These are phyloP conservation scores for Henckelia pumila DNA, from an alignment of 257 asterid species.

Conservation along the genomic window DNA sequence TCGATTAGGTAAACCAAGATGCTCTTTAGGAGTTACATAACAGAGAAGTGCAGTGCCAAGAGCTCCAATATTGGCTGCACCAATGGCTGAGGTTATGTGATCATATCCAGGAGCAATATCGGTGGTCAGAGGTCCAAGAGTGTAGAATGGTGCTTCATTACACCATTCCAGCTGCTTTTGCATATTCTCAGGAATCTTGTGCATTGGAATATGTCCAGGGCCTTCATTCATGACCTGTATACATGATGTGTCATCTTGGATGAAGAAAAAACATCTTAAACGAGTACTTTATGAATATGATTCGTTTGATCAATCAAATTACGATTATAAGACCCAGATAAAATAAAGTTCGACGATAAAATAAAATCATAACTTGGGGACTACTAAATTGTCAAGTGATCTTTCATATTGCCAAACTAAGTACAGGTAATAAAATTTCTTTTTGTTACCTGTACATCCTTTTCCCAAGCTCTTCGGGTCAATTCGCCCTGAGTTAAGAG, in stretches of 20 bases:
- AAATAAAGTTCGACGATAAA: no score
- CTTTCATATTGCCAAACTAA: neutral
- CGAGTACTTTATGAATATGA: neutral
- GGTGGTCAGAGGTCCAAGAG: conserved; percentile 87
- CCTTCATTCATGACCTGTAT: conserved; percentile 95
- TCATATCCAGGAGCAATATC: conserved; percentile 96
- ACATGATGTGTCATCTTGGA: neutral
- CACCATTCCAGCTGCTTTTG: conserved; percentile 97
- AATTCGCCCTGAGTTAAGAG: conserved; percentile 93
- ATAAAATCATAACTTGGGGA: neutral
- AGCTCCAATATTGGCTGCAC: conserved; percentile 94
- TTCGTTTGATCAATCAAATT: neutral
- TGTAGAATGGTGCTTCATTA: conserved; percentile 91
- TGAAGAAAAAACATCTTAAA: neutral
- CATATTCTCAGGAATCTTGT: conserved; percentile 95
- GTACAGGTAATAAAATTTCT: neutral
- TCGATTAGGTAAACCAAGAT: conserved; percentile 81
- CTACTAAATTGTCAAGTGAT: neutral
- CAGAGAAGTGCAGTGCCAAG: conserved; percentile 95
- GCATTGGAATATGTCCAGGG: conserved; percentile 90
- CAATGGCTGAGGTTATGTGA: conserved; percentile 92
- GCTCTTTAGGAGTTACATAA: conserved; percentile 93
- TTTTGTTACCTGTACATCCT: conserved; percentile 79
- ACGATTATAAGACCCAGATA: neutral
- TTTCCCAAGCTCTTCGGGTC: conserved; percentile 93